Base-by-base conservation (phyloP, 352 stramenopile genomes). In the Globisporangium mamillatum region DNA sequence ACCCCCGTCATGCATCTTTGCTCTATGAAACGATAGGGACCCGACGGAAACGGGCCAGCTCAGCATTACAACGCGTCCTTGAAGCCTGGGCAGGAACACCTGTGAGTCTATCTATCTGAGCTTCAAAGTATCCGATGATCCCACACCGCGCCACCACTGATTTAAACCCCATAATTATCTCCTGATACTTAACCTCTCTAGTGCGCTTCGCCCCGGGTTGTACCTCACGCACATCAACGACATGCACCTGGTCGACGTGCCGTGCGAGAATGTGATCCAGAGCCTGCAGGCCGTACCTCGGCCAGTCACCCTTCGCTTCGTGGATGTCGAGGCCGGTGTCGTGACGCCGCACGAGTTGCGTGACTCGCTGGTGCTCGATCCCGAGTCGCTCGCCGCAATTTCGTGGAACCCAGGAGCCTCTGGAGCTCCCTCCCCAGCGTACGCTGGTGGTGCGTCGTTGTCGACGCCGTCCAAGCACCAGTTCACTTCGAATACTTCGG, bases 171-270 rank as follows among this genome's bases (percentile, higher is more conserved):
- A 9, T 9, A 12, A 32, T 32, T 32, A 32, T 32, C 27, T 32
- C 27, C n/a, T 27, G 53, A 12, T 60, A 22, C 5, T 56, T 3
- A 57, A 18, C 12, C 14, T 48, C 54, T 14, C n/a, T 4, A 93
- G 81, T 32, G 76, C 68, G 29, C 74, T 94, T 20, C 84, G 87
- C 22, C 70, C 87, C 1, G 87, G 87, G 0, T 69, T 95, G 50
- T 92, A 95, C 70, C 58, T 95, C 41, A 95, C 87, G 50, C 87
- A 95, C 60, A 92, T 93, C 68, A 86, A 90, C 60, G 85, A 92
- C 52, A 68, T 46, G n/a, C 86, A 93, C 32, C 46, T 94, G 29
- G 60, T 92, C 53, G 74, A 82, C 68, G 64, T 83, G 46, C 69
- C 82, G 4, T 94, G 86, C 60, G 81, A 93, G 48, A 76, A 81